Conservation (phyloP, 2,329 filamentous ascomycete species). For the Arthrobotrys iridis region DNA sequence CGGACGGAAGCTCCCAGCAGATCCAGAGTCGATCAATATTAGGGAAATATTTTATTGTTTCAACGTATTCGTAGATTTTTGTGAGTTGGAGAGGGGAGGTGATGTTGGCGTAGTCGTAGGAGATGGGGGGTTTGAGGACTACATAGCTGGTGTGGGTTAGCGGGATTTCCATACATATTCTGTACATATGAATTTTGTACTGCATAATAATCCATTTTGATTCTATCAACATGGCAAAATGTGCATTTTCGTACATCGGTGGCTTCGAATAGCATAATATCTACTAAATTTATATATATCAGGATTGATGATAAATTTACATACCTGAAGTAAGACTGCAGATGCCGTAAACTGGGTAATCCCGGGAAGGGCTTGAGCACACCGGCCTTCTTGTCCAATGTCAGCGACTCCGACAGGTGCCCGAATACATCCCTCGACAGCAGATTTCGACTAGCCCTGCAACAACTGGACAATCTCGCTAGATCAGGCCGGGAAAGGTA, state of each 20-base stretch:
- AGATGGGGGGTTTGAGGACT: constrained; percentile 17
- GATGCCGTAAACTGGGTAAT: neutral
- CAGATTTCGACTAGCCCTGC: constrained; percentile 5
- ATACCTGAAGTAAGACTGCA: constrained; percentile 15
- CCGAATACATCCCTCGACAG: constrained; percentile 12
- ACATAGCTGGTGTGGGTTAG: neutral
- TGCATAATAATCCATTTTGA: neutral
- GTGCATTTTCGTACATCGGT: too few relatives aligned
- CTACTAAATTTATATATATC: too few relatives aligned
- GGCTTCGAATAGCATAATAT: too few relatives aligned
- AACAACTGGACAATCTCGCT: constrained; percentile 7
- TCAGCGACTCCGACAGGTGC: constrained; percentile 6
- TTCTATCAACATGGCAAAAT: too few relatives aligned
- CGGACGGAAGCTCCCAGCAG: constrained; percentile 8
- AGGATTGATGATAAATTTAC: neutral
- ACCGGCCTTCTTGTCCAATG: neutral
- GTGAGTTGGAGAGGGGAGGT: constrained; percentile 11
- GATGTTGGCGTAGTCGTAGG: constrained; percentile 6
- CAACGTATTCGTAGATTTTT: constrained; percentile 12
- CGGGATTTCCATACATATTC: neutral
- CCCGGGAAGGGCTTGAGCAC: constrained; percentile 4
- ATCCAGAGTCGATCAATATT: constrained; percentile 7
- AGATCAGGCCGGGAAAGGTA: neutral
- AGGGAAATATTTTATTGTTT: constrained; percentile 15
- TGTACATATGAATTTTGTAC: neutral